These are phyloP conservation scores for Emergomyces orientalis DNA, from an alignment of 2,329 filamentous ascomycete species.

Conservation along the genomic window DNA sequence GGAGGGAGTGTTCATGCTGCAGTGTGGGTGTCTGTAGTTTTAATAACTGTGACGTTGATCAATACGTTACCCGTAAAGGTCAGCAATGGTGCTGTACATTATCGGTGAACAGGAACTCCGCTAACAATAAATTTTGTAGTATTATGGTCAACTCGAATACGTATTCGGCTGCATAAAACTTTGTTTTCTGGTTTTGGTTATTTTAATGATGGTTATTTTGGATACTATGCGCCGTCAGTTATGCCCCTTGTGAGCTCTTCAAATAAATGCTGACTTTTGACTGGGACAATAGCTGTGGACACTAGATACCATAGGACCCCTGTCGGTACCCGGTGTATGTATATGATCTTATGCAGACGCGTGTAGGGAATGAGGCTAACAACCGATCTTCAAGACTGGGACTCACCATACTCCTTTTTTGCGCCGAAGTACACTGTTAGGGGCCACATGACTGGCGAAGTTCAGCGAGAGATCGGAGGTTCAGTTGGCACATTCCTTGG, in stretches of 20 bases:
- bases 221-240: slow-evolving; percentile 31
- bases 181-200: slow-evolving; percentile 33
- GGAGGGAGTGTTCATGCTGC: slow-evolving; percentile 26
- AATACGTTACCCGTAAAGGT: slow-evolving; percentile 31
- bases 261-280: slow-evolving; percentile 20
- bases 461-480: slow-evolving; percentile 25
- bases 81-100: slow-evolving; percentile 30
- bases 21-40: slow-evolving; percentile 31
- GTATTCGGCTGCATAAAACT: slow-evolving; percentile 30
- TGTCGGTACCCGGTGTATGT: slow-evolving; percentile 30
- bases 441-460: slow-evolving; percentile 21
- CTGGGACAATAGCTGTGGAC: slow-evolving; percentile 23
- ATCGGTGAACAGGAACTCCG: slow-evolving; percentile 21
- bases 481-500: slow-evolving; percentile 31
- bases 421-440: slow-evolving; percentile 26
- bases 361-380: not conserved
- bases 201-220: slow-evolving; percentile 37
- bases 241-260: not conserved
- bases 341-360: not conserved
- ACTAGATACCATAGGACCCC: slow-evolving; percentile 31
- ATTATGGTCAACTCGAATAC: slow-evolving; percentile 31
- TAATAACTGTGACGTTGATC: slow-evolving; percentile 26
- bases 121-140: slow-evolving; percentile 31
- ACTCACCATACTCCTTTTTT: slow-evolving; percentile 34
- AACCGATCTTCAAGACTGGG: slow-evolving; percentile 24